Percentiles rank a stretch among this genome's conserved stretches.
Evolutionary conservation across 345 rosid genomes (phyloP).

Genomic region (Eutrema yunnanense): DNA sequence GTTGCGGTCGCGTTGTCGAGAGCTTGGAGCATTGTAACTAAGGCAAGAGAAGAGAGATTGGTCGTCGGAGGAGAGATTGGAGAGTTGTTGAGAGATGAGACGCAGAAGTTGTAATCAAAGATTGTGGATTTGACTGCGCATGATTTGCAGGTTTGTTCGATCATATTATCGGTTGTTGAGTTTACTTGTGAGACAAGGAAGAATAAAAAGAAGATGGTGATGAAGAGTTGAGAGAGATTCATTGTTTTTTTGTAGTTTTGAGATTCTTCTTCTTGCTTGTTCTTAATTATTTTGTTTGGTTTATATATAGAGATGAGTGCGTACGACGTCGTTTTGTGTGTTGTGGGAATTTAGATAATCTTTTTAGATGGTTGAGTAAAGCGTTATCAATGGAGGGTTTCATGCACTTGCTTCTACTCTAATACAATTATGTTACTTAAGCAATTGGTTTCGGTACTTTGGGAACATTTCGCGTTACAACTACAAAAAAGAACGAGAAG

Average conservation of each 20-base stretch:
- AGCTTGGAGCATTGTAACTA: conserved; percentile 53
- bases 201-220: neutral
- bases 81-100: conserved; percentile 36
- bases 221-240: conserved; percentile 8
- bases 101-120: conserved; percentile 39
- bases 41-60: conserved; percentile 45
- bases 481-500: no score
- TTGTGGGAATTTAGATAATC: neutral
- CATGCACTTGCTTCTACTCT: conserved; percentile 20
- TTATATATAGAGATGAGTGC: neutral
- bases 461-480: no score
- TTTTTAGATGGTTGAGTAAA: conserved; percentile 20
- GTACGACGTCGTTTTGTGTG: neutral
- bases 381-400: conserved; percentile 7
- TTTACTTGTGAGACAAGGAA: conserved; percentile 14
- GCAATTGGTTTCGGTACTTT: neutral
- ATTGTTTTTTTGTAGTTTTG: neutral
- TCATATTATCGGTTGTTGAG: conserved; percentile 20
- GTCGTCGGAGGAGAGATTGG: conserved; percentile 38
- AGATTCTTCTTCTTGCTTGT: neutral
- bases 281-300: neutral
- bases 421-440: neutral
- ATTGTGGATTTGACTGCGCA: conserved; percentile 33
- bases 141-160: conserved; percentile 40
- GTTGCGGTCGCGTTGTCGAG: conserved; percentile 49